Evolutionary conservation across 192 early-diverging fungal genomes (phyloP), one percentile per base, ranked within the genome.

Genomic region (Dissophora globulifera): DNA sequence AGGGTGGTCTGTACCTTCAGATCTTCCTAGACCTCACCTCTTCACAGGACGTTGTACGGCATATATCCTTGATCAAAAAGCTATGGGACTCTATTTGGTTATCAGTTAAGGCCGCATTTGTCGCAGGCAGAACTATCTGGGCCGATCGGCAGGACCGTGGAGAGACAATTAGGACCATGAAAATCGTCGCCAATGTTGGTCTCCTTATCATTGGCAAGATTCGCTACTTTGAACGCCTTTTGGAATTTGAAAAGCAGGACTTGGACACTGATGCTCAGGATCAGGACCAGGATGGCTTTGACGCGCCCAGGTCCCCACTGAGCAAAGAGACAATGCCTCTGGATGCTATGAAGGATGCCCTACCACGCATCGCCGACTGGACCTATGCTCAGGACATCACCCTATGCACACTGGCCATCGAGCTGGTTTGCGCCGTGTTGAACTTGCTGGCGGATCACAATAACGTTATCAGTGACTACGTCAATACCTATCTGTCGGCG

Each of bases 1-100:
- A 75, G 31, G 71, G 71, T 54, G 71, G 71, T 1, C 71, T 75
- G 11, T 75, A 75, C 54, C 62, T 75, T 32, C 62, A 65, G 16
- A 75, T 75, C 32, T 75, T 75, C 31, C 31, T 75, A 20, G 63
- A 53, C 4, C 62, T 75, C 43, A 54, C 62, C 22, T 75, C 71
- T 1, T 75, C 71, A 0, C 57, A 65, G 35, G 71, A 75, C 13
- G 51, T 75, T 6, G 62, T 43, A 20, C 62, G 58, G 16, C 71
- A 75, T 42, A 4, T 75, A 19, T 40, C 62, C 8, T 25, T 75
- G 11, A 64, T 75, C 10, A 75, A 75, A 32, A 50, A 52, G 10
- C 56, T 75, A 3, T 75, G 71, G 71, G 58, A 75, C 26, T 65
- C 71, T 8, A 75, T 75, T 27, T 75, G 71, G 71, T 15, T 59